Evolutionary conservation across 441 rosid species (phyloP).

Genomic region (Hypseocharis bilobata): DNA sequence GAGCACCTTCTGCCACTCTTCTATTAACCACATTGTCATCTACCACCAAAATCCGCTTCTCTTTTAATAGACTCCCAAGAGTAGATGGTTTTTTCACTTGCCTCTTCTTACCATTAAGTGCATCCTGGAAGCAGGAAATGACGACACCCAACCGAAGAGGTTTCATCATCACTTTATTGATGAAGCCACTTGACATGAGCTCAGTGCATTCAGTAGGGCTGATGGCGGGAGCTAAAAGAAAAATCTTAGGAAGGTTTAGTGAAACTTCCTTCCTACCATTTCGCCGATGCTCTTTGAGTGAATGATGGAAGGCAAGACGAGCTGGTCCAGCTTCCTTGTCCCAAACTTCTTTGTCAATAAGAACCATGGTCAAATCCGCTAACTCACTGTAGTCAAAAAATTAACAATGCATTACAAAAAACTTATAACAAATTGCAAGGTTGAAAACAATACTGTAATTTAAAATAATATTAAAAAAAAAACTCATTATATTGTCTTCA

Average conservation of each 20-base stretch:
- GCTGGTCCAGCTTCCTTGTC: slow-evolving; percentile 41
- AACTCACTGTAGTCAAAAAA: slow-evolving; percentile 32
- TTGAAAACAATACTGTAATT: too few species aligned
- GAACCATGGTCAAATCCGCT: slow-evolving; percentile 43
- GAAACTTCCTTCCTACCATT: slow-evolving; percentile 26
- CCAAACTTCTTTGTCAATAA: slow-evolving; percentile 75
- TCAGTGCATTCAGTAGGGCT: slow-evolving; percentile 35
- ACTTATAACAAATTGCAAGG: not conserved
- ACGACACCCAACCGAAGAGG: slow-evolving; percentile 65
- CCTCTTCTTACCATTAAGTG: slow-evolving; percentile 50
- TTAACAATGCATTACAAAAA: slow-evolving; percentile 14
- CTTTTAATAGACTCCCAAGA: slow-evolving; percentile 54
- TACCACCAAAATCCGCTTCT: slow-evolving; percentile 68
- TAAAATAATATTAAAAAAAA: not conserved
- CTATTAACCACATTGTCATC: slow-evolving; percentile 83
- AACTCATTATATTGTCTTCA: not conserved
- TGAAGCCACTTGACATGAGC: slow-evolving; percentile 43
- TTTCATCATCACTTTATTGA: slow-evolving; percentile 55
- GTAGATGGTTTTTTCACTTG: slow-evolving; percentile 38
- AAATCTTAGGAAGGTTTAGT: slow-evolving; percentile 40
- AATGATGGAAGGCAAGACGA: slow-evolving; percentile 25
- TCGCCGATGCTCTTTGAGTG: slow-evolving; percentile 28
- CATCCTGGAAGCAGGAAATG: slow-evolving; percentile 64
- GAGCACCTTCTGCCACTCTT: slow-evolving; percentile 87
- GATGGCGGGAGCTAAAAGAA: slow-evolving; percentile 53